phyloP scores from a whole-genome alignment of 805 yeast genomes.

The Metahyphopichia silvanorum region DNA sequence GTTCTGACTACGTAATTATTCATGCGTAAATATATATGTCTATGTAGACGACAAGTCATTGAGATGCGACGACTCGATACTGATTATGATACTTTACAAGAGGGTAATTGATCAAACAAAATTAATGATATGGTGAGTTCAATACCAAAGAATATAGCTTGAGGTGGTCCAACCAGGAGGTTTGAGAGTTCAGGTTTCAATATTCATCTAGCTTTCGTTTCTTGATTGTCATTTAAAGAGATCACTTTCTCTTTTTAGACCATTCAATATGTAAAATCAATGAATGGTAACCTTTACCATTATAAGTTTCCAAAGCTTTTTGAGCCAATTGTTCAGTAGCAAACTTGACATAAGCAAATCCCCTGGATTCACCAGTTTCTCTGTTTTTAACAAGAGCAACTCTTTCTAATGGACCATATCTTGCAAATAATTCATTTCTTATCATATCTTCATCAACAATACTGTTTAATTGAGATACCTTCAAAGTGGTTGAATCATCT shows the following conservation, averaged over 20 bases:
- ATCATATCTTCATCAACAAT: constrained; percentile 79
- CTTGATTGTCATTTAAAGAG: too few species aligned
- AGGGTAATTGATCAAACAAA: too few species aligned
- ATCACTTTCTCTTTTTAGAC: constrained; percentile 42
- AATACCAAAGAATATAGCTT: too few species aligned
- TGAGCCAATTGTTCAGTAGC: constrained; percentile 67
- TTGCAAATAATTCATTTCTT: constrained; percentile 65
- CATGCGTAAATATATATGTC: too few species aligned
- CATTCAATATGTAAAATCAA: constrained; percentile 60
- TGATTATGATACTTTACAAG: too few species aligned
- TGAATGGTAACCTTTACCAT: constrained; percentile 91
- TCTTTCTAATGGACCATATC: constrained; percentile 67
- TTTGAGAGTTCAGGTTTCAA: too few species aligned
- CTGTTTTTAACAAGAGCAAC: constrained; percentile 84
- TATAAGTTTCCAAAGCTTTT: constrained; percentile 66
- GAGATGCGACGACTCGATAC: too few species aligned
- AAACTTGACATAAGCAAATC: constrained; percentile 91
- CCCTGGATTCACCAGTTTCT: constrained; percentile 92
- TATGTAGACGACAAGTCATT: too few species aligned
- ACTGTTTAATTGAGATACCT: constrained; percentile 87
- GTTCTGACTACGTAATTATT: too few species aligned
- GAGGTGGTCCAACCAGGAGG: too few species aligned
- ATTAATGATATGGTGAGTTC: too few species aligned
- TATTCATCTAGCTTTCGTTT: too few species aligned
- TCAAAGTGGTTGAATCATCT: constrained; percentile 84